These are phyloP conservation scores for Chlorociboria aeruginascens DNA, from an alignment of 495 filamentous ascomycete genomes.

Conservation along the genomic window DNA sequence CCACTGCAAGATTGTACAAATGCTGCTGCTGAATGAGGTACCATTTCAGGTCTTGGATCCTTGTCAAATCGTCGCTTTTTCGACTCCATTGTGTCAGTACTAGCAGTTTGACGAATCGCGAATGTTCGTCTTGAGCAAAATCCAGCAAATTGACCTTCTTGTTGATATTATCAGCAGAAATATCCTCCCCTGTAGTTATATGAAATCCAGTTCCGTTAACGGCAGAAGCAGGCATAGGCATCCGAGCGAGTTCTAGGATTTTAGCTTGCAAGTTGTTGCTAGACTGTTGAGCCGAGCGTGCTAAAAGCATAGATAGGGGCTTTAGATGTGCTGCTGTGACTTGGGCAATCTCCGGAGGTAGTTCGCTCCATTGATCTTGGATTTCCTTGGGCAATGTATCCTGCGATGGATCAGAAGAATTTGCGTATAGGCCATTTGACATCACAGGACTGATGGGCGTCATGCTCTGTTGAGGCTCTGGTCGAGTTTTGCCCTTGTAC, in stretches of 20 bases:
- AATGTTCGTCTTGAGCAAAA: constrained; percentile 46
- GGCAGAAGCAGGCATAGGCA: constrained; percentile 36
- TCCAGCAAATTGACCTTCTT: constrained; percentile 73
- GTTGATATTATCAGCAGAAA: constrained; percentile 50
- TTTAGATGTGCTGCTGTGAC: constrained; percentile 65
- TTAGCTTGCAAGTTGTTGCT: constrained; percentile 62
- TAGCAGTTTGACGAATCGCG: constrained; percentile 74
- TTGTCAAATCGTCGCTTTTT: constrained; percentile 62
- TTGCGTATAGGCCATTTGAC: constrained; percentile 17
- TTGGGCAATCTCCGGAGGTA: constrained; percentile 66
- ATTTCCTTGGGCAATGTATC: constrained; percentile 4
- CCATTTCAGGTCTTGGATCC: constrained; percentile 69
- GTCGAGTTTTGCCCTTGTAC: constrained; percentile 15
- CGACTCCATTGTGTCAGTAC: constrained; percentile 82
- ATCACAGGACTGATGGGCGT: constrained; percentile 13
- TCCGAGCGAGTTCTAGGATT: constrained; percentile 57
- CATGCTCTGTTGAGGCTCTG: constrained; percentile 16
- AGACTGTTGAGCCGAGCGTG: constrained; percentile 68
- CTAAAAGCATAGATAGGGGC: constrained; percentile 55
- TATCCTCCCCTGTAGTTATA: constrained; percentile 33
- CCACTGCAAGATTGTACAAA: constrained; percentile 42
- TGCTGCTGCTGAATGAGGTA: constrained; percentile 52
- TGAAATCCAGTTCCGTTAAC: constrained; percentile 37
- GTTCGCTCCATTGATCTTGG: constrained; percentile 29
- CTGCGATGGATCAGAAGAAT: neutral